A percentile compares a stretch with the other conserved stretches of the same genome.
These are phyloP conservation scores for Polytrichum commune DNA, from an alignment of 225 moss, liverwort and hornwort genomes.

Conservation along the genomic window DNA sequence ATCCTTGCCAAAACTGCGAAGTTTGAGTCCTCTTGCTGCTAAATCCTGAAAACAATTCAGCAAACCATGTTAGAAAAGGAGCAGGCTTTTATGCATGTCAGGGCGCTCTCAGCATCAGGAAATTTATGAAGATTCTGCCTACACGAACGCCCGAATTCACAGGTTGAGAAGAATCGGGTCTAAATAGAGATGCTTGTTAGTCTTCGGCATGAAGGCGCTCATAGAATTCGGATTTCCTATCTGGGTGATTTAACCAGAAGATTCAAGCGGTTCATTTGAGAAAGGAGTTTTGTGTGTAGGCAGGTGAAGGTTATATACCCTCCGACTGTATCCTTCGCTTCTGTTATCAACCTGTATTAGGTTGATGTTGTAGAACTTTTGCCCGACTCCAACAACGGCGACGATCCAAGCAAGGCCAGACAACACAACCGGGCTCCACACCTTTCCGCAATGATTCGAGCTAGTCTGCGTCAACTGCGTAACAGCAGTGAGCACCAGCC, in stretches of 20 bases:
- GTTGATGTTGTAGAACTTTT: conserved; percentile 14
- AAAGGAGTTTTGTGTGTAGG: too few species aligned
- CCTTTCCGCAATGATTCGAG: conserved; percentile 1
- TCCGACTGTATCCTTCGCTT: background rate
- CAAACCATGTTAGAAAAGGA: too few species aligned
- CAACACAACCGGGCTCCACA: conserved; percentile 22
- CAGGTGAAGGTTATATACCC: background rate
- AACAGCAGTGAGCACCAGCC: conserved; percentile 29
- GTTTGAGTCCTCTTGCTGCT: background rate
- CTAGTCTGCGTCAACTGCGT: conserved; percentile 22
- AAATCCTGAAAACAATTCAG: conserved; percentile 2
- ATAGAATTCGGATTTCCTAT: too few species aligned
- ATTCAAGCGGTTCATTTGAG: too few species aligned
- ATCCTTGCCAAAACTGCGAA: background rate
- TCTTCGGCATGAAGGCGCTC: too few species aligned
- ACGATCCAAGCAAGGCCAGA: conserved; percentile 8
- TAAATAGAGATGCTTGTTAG: too few species aligned
- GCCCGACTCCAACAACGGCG: conserved; percentile 14
- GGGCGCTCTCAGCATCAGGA: too few species aligned
- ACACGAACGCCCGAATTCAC: too few species aligned
- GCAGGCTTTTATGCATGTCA: too few species aligned
- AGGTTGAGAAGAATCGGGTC: too few species aligned
- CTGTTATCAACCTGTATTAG: background rate
- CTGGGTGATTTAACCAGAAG: too few species aligned
- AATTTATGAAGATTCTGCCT: too few species aligned